Percentiles rank a stretch among this genome's conserved stretches.
Conservation (phyloP, 2,329 filamentous ascomycete species). For the Chrysosporium keratinophilum region DNA sequence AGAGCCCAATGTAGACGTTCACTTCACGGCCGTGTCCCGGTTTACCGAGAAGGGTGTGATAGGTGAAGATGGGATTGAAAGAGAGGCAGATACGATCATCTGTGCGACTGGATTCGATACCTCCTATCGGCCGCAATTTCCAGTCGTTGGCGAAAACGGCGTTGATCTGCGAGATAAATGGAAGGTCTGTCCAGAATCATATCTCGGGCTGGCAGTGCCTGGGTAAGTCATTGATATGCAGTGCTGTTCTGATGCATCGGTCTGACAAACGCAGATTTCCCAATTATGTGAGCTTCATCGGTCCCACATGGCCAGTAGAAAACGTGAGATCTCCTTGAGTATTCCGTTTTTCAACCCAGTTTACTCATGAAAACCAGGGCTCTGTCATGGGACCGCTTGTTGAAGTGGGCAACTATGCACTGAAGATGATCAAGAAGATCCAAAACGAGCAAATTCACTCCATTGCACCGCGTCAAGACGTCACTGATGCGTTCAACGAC, state of each 20-base stretch:
- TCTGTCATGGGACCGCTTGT: constrained; percentile 19
- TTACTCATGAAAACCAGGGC: constrained; percentile 13
- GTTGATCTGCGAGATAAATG: constrained; percentile 23
- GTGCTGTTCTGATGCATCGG: constrained; percentile 9
- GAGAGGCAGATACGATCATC: constrained; percentile 23
- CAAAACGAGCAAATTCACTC: constrained; percentile 26
- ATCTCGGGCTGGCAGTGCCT: constrained; percentile 21
- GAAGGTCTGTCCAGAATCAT: constrained; percentile 16
- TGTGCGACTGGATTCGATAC: constrained; percentile 30
- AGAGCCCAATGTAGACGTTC: constrained; percentile 29
- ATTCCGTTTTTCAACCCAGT: background rate
- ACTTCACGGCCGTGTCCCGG: constrained; percentile 26
- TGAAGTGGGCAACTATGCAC: constrained; percentile 23
- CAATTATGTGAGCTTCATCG: constrained; percentile 28
- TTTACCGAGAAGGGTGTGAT: constrained; percentile 26
- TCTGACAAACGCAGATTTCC: constrained; percentile 23
- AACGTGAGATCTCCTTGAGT: constrained; percentile 29
- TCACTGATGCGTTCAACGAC: constrained; percentile 28
- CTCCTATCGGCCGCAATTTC: constrained; percentile 22
- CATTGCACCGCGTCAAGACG: constrained; percentile 22
- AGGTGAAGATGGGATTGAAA: constrained; percentile 16
- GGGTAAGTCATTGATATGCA: constrained; percentile 18
- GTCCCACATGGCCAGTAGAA: constrained; percentile 34
- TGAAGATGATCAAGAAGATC: constrained; percentile 26
- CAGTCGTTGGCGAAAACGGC: constrained; percentile 20